Percentiles rank a stretch among this genome's conserved stretches.
Conservation (phyloP, 2,329 filamentous ascomycete species). For the Alternaria sp. region DNA sequence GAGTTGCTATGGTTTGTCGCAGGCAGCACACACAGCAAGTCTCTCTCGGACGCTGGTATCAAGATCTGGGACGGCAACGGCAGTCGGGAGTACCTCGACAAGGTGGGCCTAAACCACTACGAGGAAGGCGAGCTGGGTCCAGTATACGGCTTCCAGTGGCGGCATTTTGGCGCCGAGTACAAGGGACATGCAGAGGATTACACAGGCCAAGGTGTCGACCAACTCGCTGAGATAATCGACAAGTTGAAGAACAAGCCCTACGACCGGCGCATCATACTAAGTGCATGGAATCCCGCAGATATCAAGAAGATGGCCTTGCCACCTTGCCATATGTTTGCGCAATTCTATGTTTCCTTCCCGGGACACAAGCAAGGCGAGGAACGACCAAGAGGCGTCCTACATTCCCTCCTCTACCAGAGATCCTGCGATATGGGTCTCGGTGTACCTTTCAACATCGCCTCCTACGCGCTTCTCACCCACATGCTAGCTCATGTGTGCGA, state of each 20-base stretch:
- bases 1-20: slow-evolving; percentile 97
- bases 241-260: slow-evolving; percentile 87
- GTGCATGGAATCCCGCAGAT: slow-evolving; percentile 92
- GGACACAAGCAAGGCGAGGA: slow-evolving; percentile 35
- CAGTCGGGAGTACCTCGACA: slow-evolving; percentile 88
- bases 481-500: slow-evolving; percentile 92
- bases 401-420: slow-evolving; percentile 91
- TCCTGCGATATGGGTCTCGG: slow-evolving; percentile 97
- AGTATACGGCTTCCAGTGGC: slow-evolving; percentile 99
- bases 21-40: slow-evolving; percentile 80
- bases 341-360: slow-evolving; percentile 89
- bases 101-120: slow-evolving; percentile 80
- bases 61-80: slow-evolving; percentile 99
- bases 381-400: slow-evolving; percentile 71
- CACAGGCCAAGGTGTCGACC: slow-evolving; percentile 87
- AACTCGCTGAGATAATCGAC: slow-evolving; percentile 87
- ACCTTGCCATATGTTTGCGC: slow-evolving; percentile 97
- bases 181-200: slow-evolving; percentile 75
- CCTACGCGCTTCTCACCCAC: slow-evolving; percentile 91
- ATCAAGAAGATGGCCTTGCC: slow-evolving; percentile 88
- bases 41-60: slow-evolving; percentile 80
- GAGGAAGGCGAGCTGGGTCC: slow-evolving; percentile 90
- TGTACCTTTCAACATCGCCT: slow-evolving; percentile 97
- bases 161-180: slow-evolving; percentile 95
- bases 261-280: slow-evolving; percentile 88